phyloP scores from a whole-genome alignment of 306 rosid species.

The Castanopsis chinensis region DNA sequence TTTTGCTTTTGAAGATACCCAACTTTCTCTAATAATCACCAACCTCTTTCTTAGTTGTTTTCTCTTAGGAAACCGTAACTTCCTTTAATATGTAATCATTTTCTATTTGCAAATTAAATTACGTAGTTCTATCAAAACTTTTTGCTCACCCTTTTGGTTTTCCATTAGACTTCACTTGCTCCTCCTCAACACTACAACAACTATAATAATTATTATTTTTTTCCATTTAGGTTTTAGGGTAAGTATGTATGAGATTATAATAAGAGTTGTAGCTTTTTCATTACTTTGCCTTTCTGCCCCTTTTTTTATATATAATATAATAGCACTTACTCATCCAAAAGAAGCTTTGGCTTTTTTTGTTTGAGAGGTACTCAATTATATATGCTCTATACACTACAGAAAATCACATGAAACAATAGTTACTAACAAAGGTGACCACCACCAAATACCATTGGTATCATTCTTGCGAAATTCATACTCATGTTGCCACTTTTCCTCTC shows the following conservation, averaged over 20 bases:
- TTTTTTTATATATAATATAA: not conserved
- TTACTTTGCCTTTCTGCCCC: too few relatives aligned
- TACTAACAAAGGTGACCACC: slow-evolving; percentile 26
- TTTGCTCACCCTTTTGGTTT: slow-evolving; percentile 2
- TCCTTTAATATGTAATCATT: slow-evolving; percentile 48
- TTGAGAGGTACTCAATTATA: slow-evolving; percentile 20
- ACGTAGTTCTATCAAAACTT: slow-evolving; percentile 22
- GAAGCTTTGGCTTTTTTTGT: slow-evolving; percentile 16
- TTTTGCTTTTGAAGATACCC: slow-evolving; percentile 28
- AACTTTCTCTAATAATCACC: slow-evolving; percentile 39
- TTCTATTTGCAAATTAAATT: slow-evolving; percentile 38
- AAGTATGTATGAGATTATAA: slow-evolving; percentile 22
- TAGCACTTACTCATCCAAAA: slow-evolving; percentile 5
- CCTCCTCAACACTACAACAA: slow-evolving; percentile 36
- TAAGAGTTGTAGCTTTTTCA: slow-evolving; percentile 16
- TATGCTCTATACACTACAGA: not conserved
- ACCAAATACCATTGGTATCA: slow-evolving; percentile 31
- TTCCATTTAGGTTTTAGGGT: slow-evolving; percentile 17
- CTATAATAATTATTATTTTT: slow-evolving; percentile 26
- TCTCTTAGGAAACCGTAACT: slow-evolving; percentile 50
- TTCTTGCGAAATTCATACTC: slow-evolving; percentile 56
- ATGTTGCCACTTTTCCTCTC: slow-evolving; percentile 18
- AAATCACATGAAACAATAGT: slow-evolving; percentile 24
- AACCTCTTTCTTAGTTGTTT: slow-evolving; percentile 34
- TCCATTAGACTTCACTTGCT: slow-evolving; percentile 35